phyloP scores from a whole-genome alignment of 352 stramenopile genomes.

The Phytophthora cactorum region DNA sequence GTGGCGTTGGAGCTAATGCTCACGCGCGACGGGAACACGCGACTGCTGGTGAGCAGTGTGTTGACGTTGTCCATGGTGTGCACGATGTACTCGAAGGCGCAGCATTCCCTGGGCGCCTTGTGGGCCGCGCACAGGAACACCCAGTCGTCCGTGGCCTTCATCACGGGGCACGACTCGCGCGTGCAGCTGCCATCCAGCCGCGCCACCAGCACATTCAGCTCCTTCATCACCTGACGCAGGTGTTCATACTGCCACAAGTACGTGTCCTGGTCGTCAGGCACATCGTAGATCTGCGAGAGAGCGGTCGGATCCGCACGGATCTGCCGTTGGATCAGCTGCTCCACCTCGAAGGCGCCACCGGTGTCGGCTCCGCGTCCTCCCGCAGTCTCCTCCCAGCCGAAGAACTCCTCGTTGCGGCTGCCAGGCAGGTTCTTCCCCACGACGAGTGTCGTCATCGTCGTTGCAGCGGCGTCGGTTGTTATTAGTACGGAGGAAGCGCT shows the following conservation, averaged over 20 bases:
- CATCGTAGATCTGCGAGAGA: conserved; percentile 71
- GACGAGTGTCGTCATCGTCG: conserved; percentile 47
- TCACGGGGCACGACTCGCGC: conserved; percentile 70
- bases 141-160: conserved; percentile 90
- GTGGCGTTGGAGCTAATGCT: conserved; percentile 80
- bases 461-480: conserved; percentile 16
- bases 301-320: conserved; percentile 66
- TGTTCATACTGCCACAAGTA: conserved; percentile 90
- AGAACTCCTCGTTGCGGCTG: conserved; percentile 84
- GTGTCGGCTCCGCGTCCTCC: conserved; percentile 33
- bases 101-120: conserved; percentile 83
- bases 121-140: conserved; percentile 87
- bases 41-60: conserved; percentile 80
- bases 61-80: conserved; percentile 91
- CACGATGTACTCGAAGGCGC: conserved; percentile 86
- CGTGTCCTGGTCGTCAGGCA: conserved; percentile 80
- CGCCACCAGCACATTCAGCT: conserved; percentile 81
- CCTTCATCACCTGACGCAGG: conserved; percentile 84
- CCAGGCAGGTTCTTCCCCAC: conserved; percentile 79
- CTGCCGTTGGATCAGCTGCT: conserved; percentile 81
- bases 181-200: conserved; percentile 71
- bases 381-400: conserved; percentile 59
- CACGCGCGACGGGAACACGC: conserved; percentile 81
- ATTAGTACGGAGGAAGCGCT: not conserved
- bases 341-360: conserved; percentile 70